Evolutionary conservation across 2,329 filamentous ascomycete species (phyloP).

Genomic region (Ophiobolus disseminans): DNA sequence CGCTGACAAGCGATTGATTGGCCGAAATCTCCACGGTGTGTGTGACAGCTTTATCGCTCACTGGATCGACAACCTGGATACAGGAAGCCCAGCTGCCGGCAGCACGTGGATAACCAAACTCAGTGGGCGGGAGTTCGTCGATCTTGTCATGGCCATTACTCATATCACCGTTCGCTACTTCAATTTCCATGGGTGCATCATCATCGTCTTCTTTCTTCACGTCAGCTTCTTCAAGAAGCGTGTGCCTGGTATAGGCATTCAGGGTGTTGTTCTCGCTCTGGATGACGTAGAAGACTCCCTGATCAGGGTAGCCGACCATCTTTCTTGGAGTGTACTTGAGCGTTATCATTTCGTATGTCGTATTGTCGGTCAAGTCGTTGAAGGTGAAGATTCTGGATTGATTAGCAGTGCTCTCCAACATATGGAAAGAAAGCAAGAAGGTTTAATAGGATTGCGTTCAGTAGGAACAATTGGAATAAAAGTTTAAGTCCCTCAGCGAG

Average conservation of each 20-base stretch:
- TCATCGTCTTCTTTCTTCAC: slow-evolving; percentile 22
- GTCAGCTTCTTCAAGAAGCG: slow-evolving; percentile 73
- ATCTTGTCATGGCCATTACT: slow-evolving; percentile 25
- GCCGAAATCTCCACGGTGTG: slow-evolving; percentile 82
- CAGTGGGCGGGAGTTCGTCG: slow-evolving; percentile 73
- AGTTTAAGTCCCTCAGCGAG: slow-evolving; percentile 58
- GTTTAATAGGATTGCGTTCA: slow-evolving; percentile 61
- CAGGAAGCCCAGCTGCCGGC: slow-evolving; percentile 93
- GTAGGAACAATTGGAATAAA: slow-evolving; percentile 94
- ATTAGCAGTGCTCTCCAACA: slow-evolving; percentile 16
- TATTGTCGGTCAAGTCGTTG: slow-evolving; percentile 82
- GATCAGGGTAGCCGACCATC: slow-evolving; percentile 85
- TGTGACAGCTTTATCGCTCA: slow-evolving; percentile 72
- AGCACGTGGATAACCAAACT: slow-evolving; percentile 88
- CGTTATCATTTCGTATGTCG: slow-evolving; percentile 84
- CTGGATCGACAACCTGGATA: slow-evolving; percentile 87
- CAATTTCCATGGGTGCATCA: slow-evolving; percentile 42
- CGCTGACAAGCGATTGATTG: slow-evolving; percentile 90
- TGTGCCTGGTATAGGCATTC: slow-evolving; percentile 76
- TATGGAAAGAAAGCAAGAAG: not conserved
- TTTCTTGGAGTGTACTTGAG: slow-evolving; percentile 89
- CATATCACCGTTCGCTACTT: slow-evolving; percentile 21
- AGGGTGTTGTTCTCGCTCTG: slow-evolving; percentile 93
- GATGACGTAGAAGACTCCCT: slow-evolving; percentile 90
- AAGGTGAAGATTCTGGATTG: slow-evolving; percentile 80